A percentile compares a stretch with the other conserved stretches of the same genome.
Conservation (phyloP, 768 basidiomycete genomes). For the Mycena albidolilacea region DNA sequence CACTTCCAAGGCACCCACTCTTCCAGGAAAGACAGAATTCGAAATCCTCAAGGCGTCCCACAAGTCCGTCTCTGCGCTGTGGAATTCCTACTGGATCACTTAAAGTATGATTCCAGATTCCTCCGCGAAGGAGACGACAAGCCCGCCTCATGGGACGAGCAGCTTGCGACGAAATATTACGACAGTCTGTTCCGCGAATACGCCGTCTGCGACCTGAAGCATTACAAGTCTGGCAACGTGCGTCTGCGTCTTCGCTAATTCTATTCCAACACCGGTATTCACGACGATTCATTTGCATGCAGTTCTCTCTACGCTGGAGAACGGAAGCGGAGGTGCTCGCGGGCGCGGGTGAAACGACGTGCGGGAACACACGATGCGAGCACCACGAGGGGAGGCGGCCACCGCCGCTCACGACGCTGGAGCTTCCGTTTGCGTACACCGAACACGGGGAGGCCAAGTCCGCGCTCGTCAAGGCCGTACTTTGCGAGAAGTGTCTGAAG, state of each 20-base stretch:
- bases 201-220: slow-evolving; percentile 93
- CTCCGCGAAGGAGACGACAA: slow-evolving; percentile 76
- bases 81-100: neutral
- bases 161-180: slow-evolving; percentile 92
- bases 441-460: slow-evolving; percentile 84
- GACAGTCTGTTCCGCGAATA: slow-evolving; percentile 91
- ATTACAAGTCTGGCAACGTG: slow-evolving; percentile 94
- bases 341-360: slow-evolving; percentile 89
- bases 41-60: slow-evolving; percentile 84
- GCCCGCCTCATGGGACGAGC: slow-evolving; percentile 81
- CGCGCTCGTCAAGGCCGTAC: slow-evolving; percentile 91
- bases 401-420: slow-evolving; percentile 76
- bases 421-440: slow-evolving; percentile 91
- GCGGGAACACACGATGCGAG: slow-evolving; percentile 90
- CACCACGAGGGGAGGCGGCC: slow-evolving; percentile 60
- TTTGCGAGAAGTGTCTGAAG: slow-evolving; percentile 83
- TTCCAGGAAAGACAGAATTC: slow-evolving; percentile 70
- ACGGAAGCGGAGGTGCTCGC: slow-evolving; percentile 92
- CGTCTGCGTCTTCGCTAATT: slow-evolving; percentile 41
- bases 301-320: slow-evolving; percentile 95
- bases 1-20: slow-evolving; percentile 48
- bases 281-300: neutral
- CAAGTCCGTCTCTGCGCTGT: slow-evolving; percentile 57
- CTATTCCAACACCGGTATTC: neutral
- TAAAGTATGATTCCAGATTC: slow-evolving; percentile 64